These are phyloP conservation scores for Fusarium begoniae DNA, from an alignment of 2,329 filamentous ascomycete species.

Conservation along the genomic window DNA sequence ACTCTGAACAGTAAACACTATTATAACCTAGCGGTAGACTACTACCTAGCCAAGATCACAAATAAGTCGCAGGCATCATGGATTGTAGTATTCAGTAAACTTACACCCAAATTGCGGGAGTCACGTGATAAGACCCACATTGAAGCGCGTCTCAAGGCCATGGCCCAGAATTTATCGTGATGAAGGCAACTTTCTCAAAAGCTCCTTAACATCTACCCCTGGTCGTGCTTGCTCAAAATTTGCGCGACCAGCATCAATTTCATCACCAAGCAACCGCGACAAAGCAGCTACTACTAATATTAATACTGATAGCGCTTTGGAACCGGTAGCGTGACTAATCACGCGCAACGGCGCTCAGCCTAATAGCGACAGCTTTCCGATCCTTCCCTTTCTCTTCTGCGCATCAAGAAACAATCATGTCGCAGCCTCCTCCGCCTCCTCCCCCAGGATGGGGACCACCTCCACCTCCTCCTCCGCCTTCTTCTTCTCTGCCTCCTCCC, in stretches of 20 bases:
- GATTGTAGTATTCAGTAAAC: neutral
- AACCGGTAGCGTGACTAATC: conserved; percentile 44
- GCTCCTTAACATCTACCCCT: conserved; percentile 42
- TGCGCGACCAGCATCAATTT: conserved; percentile 43
- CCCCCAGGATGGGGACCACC: conserved; percentile 63
- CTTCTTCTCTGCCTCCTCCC: conserved; percentile 65
- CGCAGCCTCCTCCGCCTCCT: conserved; percentile 63
- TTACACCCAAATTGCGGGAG: neutral
- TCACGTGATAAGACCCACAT: conserved; percentile 40
- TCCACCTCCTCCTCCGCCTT: conserved; percentile 61
- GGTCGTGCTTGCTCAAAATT: conserved; percentile 41
- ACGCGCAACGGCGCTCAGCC: conserved; percentile 51
- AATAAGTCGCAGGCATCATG: neutral
- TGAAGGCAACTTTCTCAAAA: conserved; percentile 38
- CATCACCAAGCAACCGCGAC: conserved; percentile 27
- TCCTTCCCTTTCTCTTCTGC: conserved; percentile 31
- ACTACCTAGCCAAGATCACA: neutral
- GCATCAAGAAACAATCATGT: conserved; percentile 55
- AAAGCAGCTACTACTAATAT: neutral
- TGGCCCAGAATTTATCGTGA: conserved; percentile 50
- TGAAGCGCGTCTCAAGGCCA: conserved; percentile 32
- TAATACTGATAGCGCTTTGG: conserved; percentile 22
- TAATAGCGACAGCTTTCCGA: conserved; percentile 41
- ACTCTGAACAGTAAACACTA: too few species aligned
- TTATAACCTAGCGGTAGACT: neutral